phyloP scores from a whole-genome alignment of 1,139 yeast genomes.

The Geotrichum klebahnii region DNA sequence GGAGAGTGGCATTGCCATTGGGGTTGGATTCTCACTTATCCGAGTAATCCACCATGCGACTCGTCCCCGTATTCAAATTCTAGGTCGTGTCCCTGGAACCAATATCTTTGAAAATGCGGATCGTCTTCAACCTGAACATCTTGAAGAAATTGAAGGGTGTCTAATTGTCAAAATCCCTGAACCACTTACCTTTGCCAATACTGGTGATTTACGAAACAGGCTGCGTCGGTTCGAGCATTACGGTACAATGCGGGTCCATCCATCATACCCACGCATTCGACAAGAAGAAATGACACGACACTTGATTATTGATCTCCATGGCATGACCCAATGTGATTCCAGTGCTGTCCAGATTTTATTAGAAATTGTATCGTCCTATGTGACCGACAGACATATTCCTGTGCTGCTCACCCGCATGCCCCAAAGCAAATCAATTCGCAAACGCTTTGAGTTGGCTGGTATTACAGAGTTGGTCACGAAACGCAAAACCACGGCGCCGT shows the following conservation, averaged over 20 bases:
- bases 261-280: conserved; percentile 62
- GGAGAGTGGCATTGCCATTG: conserved; percentile 85
- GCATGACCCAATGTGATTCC: conserved; percentile 84
- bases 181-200: conserved; percentile 87
- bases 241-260: conserved; percentile 81
- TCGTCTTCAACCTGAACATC: conserved; percentile 34
- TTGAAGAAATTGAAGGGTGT: conserved; percentile 79
- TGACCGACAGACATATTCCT: conserved; percentile 51
- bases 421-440: conserved; percentile 41
- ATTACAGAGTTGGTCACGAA: conserved; percentile 33
- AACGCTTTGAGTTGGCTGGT: conserved; percentile 41
- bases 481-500: conserved; percentile 25
- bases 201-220: conserved; percentile 74
- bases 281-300: conserved; percentile 55
- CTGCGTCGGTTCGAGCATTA: conserved; percentile 74
- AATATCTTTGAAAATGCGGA: conserved; percentile 77
- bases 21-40: conserved; percentile 72
- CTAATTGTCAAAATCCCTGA: conserved; percentile 85
- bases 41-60: conserved; percentile 83
- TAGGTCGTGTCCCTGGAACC: conserved; percentile 78
- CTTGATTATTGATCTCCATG: conserved; percentile 76
- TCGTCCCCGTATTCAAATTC: conserved; percentile 79
- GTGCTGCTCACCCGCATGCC: conserved; percentile 67
- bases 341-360: conserved; percentile 75
- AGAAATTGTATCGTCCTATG: conserved; percentile 53